A percentile compares a stretch with the other conserved stretches of the same genome.
phyloP scores from a whole-genome alignment of 2,329 filamentous ascomycete genomes.

The Lachnellula arida region DNA sequence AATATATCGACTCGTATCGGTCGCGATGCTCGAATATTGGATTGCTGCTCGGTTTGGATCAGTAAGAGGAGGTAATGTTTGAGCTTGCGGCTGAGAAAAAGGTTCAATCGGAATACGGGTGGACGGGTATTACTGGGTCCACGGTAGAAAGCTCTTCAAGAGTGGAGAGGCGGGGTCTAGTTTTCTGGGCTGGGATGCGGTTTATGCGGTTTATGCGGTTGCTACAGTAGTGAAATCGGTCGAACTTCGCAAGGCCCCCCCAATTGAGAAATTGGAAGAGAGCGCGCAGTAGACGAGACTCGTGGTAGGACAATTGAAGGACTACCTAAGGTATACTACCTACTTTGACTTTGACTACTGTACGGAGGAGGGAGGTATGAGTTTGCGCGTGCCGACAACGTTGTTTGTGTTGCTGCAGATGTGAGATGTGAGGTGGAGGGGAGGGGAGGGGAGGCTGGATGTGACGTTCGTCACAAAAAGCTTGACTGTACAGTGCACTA shows the following conservation, averaged over 20 bases:
- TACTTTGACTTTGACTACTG: background rate
- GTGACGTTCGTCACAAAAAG: background rate
- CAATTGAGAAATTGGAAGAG: slow-evolving; percentile 2
- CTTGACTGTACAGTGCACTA: too few species aligned
- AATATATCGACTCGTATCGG: background rate
- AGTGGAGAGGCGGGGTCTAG: slow-evolving; percentile 19
- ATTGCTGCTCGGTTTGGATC: background rate
- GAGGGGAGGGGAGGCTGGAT: background rate
- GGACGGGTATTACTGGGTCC: slow-evolving; percentile 8
- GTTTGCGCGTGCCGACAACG: slow-evolving; percentile 20
- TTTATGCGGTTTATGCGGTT: background rate
- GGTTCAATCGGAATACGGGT: slow-evolving; percentile 2
- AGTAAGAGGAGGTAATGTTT: background rate
- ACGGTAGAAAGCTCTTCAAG: slow-evolving; percentile 1
- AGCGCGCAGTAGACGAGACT: background rate
- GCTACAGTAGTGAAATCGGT: slow-evolving; percentile 1
- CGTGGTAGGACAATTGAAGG: slow-evolving; percentile 8
- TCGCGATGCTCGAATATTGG: background rate
- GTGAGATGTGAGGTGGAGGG: background rate
- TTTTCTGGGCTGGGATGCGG: slow-evolving; percentile 1
- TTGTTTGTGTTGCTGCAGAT: slow-evolving; percentile 18
- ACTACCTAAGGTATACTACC: background rate
- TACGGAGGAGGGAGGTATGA: too few species aligned
- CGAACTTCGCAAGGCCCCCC: background rate
- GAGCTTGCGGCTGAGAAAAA: slow-evolving; percentile 9